Conservation (phyloP, 2,329 filamentous ascomycete genomes). For the Seiridium unicorne region DNA sequence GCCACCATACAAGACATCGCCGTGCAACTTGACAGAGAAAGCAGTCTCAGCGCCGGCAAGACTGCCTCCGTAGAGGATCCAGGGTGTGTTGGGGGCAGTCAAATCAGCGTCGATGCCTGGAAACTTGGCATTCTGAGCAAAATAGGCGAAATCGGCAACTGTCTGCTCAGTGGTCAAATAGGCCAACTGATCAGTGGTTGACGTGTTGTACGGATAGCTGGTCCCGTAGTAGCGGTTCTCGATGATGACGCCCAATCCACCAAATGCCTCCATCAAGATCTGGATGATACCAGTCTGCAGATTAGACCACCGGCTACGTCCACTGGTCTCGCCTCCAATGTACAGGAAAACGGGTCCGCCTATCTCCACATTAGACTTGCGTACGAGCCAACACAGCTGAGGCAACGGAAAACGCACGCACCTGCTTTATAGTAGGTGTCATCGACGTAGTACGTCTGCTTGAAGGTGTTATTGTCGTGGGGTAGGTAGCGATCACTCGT, state of each 20-base stretch:
- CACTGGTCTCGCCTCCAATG: slow-evolving; percentile 29
- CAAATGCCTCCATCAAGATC: slow-evolving; percentile 52
- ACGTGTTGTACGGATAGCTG: slow-evolving; percentile 45
- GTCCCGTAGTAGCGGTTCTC: slow-evolving; percentile 51
- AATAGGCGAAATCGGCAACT: slow-evolving; percentile 51
- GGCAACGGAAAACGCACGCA: slow-evolving; percentile 2
- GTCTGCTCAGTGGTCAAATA: slow-evolving; percentile 52
- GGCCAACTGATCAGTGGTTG: slow-evolving; percentile 45
- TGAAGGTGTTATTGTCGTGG: slow-evolving; percentile 47
- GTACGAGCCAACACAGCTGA: neutral
- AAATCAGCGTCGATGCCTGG: slow-evolving; percentile 39
- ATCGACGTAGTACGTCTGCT: slow-evolving; percentile 54
- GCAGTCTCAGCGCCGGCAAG: slow-evolving; percentile 27
- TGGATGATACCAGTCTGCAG: slow-evolving; percentile 41
- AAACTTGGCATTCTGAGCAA: slow-evolving; percentile 44
- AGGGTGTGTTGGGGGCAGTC: slow-evolving; percentile 39
- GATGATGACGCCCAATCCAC: slow-evolving; percentile 51
- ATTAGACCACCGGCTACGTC: slow-evolving; percentile 24
- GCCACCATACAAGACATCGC: slow-evolving; percentile 43
- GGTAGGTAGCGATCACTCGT: slow-evolving; percentile 35
- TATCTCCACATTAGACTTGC: slow-evolving; percentile 15
- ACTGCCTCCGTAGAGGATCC: slow-evolving; percentile 29
- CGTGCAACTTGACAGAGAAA: slow-evolving; percentile 44
- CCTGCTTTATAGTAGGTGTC: slow-evolving; percentile 48
- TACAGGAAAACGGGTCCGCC: slow-evolving; percentile 42